These are phyloP conservation scores for Paraphaeosphaeria sporulosa DNA, from an alignment of 2,329 filamentous ascomycete genomes.

Conservation along the genomic window DNA sequence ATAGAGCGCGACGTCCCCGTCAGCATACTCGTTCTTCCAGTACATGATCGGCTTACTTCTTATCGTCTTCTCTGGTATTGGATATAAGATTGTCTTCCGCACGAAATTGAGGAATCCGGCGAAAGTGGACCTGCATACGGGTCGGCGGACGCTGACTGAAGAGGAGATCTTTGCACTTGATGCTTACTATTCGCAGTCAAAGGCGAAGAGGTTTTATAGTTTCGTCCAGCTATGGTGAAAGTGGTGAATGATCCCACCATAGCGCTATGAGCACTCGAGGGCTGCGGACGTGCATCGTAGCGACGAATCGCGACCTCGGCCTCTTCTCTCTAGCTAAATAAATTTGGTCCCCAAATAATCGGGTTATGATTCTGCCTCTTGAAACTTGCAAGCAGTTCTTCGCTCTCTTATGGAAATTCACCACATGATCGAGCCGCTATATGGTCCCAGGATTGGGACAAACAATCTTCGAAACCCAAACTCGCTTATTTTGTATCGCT, in stretches of 20 bases:
- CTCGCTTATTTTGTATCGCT: not conserved
- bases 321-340: too few relatives aligned
- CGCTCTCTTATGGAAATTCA: too few relatives aligned
- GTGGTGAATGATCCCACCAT: not conserved
- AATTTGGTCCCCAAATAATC: too few relatives aligned
- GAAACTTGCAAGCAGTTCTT: too few relatives aligned
- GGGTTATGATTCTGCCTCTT: too few relatives aligned
- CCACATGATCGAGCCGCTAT: too few relatives aligned
- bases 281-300: not conserved
- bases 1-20: slow-evolving; percentile 4
- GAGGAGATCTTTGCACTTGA: slow-evolving; percentile 12
- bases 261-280: not conserved
- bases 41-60: slow-evolving; percentile 11
- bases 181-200: slow-evolving; percentile 5
- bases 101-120: slow-evolving; percentile 1
- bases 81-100: slow-evolving; percentile 10
- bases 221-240: slow-evolving; percentile 8
- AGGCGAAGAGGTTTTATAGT: not conserved
- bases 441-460: too few relatives aligned
- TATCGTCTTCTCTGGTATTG: slow-evolving; percentile 1
- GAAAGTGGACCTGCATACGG: slow-evolving; percentile 6
- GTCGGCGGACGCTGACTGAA: slow-evolving; percentile 2
- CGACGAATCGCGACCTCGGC: too few relatives aligned
- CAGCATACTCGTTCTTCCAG: slow-evolving; percentile 12
- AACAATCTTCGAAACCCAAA: not conserved